A percentile compares a stretch with the other conserved stretches of the same genome.
Conservation (phyloP, 306 rosid genomes). For the Luffa aegyptiaca region DNA sequence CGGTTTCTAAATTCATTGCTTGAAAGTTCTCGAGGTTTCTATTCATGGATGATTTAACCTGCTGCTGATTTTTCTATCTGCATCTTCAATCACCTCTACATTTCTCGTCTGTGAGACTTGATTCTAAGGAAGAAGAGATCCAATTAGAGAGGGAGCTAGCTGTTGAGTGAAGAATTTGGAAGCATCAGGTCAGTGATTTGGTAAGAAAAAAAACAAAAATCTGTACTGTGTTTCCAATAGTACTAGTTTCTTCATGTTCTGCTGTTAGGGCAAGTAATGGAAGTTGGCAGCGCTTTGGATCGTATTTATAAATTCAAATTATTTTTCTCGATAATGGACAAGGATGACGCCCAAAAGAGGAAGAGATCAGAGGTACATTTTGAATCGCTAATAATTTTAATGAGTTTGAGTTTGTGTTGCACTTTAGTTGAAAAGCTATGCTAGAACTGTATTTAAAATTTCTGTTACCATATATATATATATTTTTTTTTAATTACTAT, state of each 20-base stretch:
- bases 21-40: background rate
- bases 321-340: too few species aligned
- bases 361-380: too few species aligned
- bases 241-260: background rate
- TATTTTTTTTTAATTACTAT: too few species aligned
- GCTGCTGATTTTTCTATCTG: background rate
- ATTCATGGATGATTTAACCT: background rate
- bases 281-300: too few species aligned
- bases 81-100: background rate
- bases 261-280: too few species aligned
- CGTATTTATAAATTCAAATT: too few species aligned
- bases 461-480: too few species aligned
- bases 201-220: background rate
- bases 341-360: too few species aligned
- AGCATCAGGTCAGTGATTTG: background rate
- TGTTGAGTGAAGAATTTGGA: background rate
- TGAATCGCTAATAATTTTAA: too few species aligned
- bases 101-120: background rate
- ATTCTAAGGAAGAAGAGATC: background rate
- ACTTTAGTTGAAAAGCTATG: too few species aligned
- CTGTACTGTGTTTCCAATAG: background rate
- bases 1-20: background rate
- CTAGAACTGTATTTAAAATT: too few species aligned
- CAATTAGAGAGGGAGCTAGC: background rate
- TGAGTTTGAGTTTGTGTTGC: too few species aligned